Conservation (phyloP, 2,329 filamentous ascomycete species). For the Claviceps arundinis region DNA sequence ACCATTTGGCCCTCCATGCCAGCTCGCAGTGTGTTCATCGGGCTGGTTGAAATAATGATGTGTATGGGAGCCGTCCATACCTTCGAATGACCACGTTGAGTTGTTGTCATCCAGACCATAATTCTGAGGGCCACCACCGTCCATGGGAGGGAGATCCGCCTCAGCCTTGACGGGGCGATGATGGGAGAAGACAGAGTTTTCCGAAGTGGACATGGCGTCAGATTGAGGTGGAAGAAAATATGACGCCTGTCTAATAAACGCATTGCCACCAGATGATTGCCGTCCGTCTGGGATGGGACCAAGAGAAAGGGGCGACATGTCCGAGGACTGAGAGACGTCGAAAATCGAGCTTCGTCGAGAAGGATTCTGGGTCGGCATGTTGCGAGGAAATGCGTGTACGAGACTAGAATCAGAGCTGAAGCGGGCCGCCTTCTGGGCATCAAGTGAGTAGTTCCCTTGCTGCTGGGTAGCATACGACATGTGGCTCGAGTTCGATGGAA, state of each 20-base stretch:
- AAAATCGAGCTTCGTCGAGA: slow-evolving; percentile 11
- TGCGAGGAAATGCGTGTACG: slow-evolving; percentile 12
- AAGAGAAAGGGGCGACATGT: slow-evolving; percentile 7
- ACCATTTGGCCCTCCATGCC: slow-evolving; percentile 4
- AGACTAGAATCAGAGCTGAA: slow-evolving; percentile 9
- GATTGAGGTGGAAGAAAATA: slow-evolving; percentile 10
- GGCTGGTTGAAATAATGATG: slow-evolving; percentile 7
- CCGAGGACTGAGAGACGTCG: slow-evolving; percentile 8
- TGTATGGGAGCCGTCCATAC: slow-evolving; percentile 7
- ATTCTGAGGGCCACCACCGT: slow-evolving; percentile 8
- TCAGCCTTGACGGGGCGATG: slow-evolving; percentile 10
- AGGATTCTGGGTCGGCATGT: slow-evolving; percentile 12
- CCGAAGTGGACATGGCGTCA: slow-evolving; percentile 6
- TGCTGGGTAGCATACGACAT: slow-evolving; percentile 3
- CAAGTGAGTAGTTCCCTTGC: slow-evolving; percentile 12
- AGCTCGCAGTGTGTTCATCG: slow-evolving; percentile 2
- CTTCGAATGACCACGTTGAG: slow-evolving; percentile 8
- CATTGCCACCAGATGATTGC: slow-evolving; percentile 5
- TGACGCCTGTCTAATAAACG: slow-evolving; percentile 3
- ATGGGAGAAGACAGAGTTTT: slow-evolving; percentile 9
- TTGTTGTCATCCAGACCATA: slow-evolving; percentile 9
- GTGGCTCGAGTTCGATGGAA: slow-evolving; percentile 1
- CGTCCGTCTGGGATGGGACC: slow-evolving; percentile 5
- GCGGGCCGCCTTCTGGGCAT: slow-evolving; percentile 6
- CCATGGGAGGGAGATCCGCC: slow-evolving; percentile 5